Percentiles rank a stretch among this genome's conserved stretches.
Evolutionary conservation across 441 rosid genomes (phyloP).

Genomic region (Jatropha multifida): DNA sequence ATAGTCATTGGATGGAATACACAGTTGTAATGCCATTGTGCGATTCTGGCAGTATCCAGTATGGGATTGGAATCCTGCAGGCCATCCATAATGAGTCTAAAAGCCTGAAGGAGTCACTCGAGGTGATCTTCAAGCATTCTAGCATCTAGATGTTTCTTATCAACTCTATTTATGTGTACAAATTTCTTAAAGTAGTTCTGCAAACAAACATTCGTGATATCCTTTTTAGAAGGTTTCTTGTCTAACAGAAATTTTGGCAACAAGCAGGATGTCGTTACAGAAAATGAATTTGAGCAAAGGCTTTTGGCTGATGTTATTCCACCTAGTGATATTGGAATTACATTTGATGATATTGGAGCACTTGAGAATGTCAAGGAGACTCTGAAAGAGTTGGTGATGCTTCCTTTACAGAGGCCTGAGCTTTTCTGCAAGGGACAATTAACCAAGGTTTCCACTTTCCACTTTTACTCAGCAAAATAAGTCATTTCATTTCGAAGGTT

Average conservation of each 20-base stretch:
- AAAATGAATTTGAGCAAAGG: slow-evolving; percentile 93
- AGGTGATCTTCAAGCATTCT: slow-evolving; percentile 46
- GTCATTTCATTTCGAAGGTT: slow-evolving; percentile 8
- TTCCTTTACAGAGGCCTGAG: slow-evolving; percentile 90
- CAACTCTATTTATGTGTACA: not conserved
- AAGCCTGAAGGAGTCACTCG: slow-evolving; percentile 78
- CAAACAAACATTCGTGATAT: not conserved
- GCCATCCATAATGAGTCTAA: slow-evolving; percentile 72
- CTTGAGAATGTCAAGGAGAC: slow-evolving; percentile 95
- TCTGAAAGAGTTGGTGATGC: slow-evolving; percentile 92
- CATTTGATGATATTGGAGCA: slow-evolving; percentile 91
- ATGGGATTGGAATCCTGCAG: slow-evolving; percentile 72
- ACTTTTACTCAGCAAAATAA: slow-evolving; percentile 10
- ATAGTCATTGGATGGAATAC: slow-evolving; percentile 23
- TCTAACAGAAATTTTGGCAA: slow-evolving; percentile 18
- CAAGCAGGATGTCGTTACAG: slow-evolving; percentile 83
- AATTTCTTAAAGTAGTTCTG: not conserved
- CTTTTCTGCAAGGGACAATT: slow-evolving; percentile 92
- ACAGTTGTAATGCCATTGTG: slow-evolving; percentile 33
- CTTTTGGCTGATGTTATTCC: slow-evolving; percentile 92
- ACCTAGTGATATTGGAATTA: slow-evolving; percentile 88
- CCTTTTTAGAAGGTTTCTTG: slow-evolving; percentile 7
- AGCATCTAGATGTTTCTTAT: not conserved
- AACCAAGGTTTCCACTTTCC: slow-evolving; percentile 58
- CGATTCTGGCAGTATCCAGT: slow-evolving; percentile 64